A percentile compares a stretch with the other conserved stretches of the same genome.
These are phyloP conservation scores for Colletotrichum echinochloae DNA, from an alignment of 2,329 filamentous ascomycete genomes.

Conservation along the genomic window DNA sequence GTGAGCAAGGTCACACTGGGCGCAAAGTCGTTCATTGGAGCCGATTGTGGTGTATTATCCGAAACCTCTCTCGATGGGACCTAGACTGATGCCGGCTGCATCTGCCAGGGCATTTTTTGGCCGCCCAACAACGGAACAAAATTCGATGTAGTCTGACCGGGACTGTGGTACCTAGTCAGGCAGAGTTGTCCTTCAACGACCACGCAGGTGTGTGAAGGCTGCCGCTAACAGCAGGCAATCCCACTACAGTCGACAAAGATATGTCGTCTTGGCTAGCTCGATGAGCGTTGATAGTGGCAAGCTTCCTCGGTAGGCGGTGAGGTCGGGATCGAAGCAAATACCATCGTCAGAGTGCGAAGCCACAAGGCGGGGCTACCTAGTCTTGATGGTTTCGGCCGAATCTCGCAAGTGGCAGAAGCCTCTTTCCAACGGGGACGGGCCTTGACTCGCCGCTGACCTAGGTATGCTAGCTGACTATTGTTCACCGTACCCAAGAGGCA, in stretches of 20 bases:
- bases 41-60: conserved; percentile 24
- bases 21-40: conserved; percentile 13
- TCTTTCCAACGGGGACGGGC: conserved; percentile 8
- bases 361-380: neutral
- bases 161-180: neutral
- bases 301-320: neutral
- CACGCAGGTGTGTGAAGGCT: neutral
- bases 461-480: neutral
- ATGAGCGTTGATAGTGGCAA: neutral
- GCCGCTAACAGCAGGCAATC: neutral
- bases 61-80: conserved; percentile 20
- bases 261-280: neutral
- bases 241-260: neutral
- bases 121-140: neutral
- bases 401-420: conserved; percentile 8
- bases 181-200: neutral
- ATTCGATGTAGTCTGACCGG: conserved; percentile 3
- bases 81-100: conserved; percentile 6
- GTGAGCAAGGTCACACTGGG: conserved; percentile 24
- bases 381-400: conserved; percentile 25
- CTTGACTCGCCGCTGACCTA: conserved; percentile 14
- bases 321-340: neutral
- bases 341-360: neutral
- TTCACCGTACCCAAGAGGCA: conserved; percentile 19
- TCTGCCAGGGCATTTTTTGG: conserved; percentile 8